Percentiles rank a stretch among this genome's conserved stretches.
These are phyloP conservation scores for Microbotryum saponariae DNA, from an alignment of 1,284 basidiomycete genomes.

Conservation along the genomic window DNA sequence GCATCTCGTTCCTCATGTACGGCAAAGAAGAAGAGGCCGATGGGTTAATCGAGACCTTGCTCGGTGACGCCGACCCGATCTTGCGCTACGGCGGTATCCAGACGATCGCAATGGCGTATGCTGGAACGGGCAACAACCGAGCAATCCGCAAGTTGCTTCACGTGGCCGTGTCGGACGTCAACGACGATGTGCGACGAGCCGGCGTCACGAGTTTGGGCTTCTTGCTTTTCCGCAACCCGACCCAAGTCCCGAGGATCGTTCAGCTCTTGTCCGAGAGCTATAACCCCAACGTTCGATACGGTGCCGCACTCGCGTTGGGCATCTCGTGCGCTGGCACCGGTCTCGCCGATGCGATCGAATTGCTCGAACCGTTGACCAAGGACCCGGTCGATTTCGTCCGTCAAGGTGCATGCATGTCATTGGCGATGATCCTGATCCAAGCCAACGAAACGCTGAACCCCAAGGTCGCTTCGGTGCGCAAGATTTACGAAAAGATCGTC, in stretches of 20 bases:
- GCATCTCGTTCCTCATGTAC: conserved; percentile 81
- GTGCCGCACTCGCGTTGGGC: conserved; percentile 85
- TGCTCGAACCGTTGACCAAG: conserved; percentile 92
- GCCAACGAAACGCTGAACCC: conserved; percentile 83
- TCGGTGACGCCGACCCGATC: conserved; percentile 87
- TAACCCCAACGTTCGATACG: conserved; percentile 95
- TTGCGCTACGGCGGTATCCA: conserved; percentile 93
- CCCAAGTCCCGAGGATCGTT: conserved; percentile 86
- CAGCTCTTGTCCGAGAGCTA: conserved; percentile 94
- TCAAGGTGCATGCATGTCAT: conserved; percentile 88
- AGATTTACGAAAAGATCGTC: conserved; percentile 77
- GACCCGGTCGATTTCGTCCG: conserved; percentile 95
- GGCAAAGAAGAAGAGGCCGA: conserved; percentile 84
- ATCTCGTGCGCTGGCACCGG: conserved; percentile 97
- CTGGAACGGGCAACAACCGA: conserved; percentile 85
- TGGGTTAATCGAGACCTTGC: conserved; percentile 60
- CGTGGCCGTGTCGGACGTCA: conserved; percentile 92
- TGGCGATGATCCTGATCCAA: conserved; percentile 92
- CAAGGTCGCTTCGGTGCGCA: conserved; percentile 67
- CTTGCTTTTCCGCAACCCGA: conserved; percentile 87
- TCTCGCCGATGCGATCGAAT: conserved; percentile 84
- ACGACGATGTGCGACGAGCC: conserved; percentile 87
- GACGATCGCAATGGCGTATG: conserved; percentile 86
- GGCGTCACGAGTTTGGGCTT: conserved; percentile 92
- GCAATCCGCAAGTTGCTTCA: conserved; percentile 83